Conservation (phyloP, 2,329 filamentous ascomycete species). For the Gremmenia infestans region DNA sequence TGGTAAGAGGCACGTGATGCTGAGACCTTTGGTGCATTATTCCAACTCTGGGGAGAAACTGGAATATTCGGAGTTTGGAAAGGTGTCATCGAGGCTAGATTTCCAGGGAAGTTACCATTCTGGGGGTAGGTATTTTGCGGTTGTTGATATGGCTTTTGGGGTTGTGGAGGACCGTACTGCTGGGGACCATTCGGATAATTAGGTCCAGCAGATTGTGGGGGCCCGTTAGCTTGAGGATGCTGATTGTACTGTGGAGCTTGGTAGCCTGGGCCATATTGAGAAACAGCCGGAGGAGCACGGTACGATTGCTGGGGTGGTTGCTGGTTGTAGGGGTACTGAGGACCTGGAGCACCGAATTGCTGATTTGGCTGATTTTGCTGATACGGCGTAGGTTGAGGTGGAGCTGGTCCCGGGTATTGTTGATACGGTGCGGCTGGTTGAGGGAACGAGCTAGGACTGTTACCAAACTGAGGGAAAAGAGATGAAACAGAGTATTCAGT, state of each 20-base stretch:
- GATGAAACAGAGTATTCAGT: neutral
- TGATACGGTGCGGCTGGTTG: constrained; percentile 21
- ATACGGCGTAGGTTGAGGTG: constrained; percentile 16
- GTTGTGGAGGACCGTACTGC: constrained; percentile 15
- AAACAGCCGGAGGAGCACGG: constrained; percentile 9
- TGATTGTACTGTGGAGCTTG: constrained; percentile 9
- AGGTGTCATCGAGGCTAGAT: neutral
- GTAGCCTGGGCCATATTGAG: constrained; percentile 23
- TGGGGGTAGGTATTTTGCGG: constrained; percentile 13
- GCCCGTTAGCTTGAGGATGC: constrained; percentile 10
- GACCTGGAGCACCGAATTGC: constrained; percentile 18
- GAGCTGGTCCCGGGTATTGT: constrained; percentile 18
- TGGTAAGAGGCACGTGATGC: constrained; percentile 8
- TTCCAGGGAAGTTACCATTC: constrained; percentile 4
- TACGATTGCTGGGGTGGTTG: constrained; percentile 16
- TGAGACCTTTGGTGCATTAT: constrained; percentile 2
- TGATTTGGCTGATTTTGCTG: constrained; percentile 17
- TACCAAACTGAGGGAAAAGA: constrained; percentile 8
- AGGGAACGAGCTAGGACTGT: constrained; percentile 18
- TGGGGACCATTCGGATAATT: constrained; percentile 15
- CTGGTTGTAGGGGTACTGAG: constrained; percentile 13
- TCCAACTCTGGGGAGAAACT: constrained; percentile 15
- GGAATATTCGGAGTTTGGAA: constrained; percentile 5
- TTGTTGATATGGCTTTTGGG: constrained; percentile 18
- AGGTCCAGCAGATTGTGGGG: constrained; percentile 15